These are phyloP conservation scores for Albophoma yamanashiensis DNA, from an alignment of 2,329 filamentous ascomycete genomes.

Conservation along the genomic window DNA sequence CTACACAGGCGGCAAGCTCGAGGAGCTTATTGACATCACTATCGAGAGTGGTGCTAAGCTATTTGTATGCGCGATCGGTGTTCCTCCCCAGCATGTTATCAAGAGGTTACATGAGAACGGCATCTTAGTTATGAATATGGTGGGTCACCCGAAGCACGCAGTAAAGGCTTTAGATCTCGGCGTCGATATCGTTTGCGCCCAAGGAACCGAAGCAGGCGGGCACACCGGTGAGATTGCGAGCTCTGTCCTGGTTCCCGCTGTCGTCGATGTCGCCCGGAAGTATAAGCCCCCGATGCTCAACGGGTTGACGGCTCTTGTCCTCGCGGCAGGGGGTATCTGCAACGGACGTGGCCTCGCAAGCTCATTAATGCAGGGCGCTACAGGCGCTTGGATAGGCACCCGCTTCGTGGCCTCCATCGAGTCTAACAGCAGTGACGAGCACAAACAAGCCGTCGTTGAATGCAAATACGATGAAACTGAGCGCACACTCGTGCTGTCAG, in stretches of 20 bases:
- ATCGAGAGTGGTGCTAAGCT: constrained; percentile 74
- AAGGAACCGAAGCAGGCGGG: constrained; percentile 87
- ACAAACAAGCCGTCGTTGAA: constrained; percentile 73
- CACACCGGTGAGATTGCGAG: constrained; percentile 85
- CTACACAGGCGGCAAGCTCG: constrained; percentile 85
- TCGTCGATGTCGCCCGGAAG: constrained; percentile 68
- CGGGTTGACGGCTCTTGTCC: constrained; percentile 63
- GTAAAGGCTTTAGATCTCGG: constrained; percentile 78
- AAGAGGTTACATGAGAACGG: constrained; percentile 67
- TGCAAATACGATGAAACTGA: constrained; percentile 72
- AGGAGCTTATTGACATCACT: constrained; percentile 78
- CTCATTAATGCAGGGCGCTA: constrained; percentile 77
- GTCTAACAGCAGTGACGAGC: constrained; percentile 67
- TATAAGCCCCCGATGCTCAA: constrained; percentile 62
- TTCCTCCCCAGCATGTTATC: constrained; percentile 66
- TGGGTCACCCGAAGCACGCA: constrained; percentile 84
- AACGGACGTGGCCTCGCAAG: constrained; percentile 74
- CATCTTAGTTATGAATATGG: constrained; percentile 94
- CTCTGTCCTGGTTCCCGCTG: constrained; percentile 75
- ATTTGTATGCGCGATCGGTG: constrained; percentile 82
- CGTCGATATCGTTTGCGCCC: constrained; percentile 83
- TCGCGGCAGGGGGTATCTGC: constrained; percentile 81
- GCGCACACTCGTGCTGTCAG: constrained; percentile 72
- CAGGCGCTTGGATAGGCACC: constrained; percentile 89
- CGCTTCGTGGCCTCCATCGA: constrained; percentile 78